Evolutionary conservation across 148 eudicot genomes (phyloP).

Genomic region (Selenicereus undatus): DNA sequence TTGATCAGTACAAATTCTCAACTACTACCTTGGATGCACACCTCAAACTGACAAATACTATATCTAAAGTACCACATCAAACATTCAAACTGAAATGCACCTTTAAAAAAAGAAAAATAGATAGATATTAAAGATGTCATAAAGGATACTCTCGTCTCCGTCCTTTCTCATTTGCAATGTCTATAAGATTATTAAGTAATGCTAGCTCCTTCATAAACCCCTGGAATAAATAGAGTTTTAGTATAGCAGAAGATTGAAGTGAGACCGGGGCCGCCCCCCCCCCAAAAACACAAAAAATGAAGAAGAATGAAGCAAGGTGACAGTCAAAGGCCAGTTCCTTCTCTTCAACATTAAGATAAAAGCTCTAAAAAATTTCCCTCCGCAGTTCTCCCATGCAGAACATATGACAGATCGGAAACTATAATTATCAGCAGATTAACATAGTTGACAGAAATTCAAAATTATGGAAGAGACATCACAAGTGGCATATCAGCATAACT

Average conservation of each 20-base stretch:
- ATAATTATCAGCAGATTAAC: too few species aligned
- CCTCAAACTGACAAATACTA: not conserved
- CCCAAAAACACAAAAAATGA: not conserved
- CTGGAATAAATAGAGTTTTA: slow-evolving; percentile 13
- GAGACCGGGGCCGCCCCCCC: too few species aligned
- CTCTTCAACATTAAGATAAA: too few species aligned
- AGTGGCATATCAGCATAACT: too few species aligned
- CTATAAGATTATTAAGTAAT: slow-evolving; percentile 30
- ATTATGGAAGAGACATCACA: too few species aligned
- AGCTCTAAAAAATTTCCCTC: too few species aligned
- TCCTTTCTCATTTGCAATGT: slow-evolving; percentile 36
- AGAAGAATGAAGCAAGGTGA: not conserved
- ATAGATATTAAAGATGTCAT: slow-evolving; percentile 6
- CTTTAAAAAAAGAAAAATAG: not conserved
- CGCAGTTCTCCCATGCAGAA: too few species aligned
- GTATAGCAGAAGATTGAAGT: not conserved
- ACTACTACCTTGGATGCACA: not conserved
- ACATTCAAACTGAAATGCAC: not conserved
- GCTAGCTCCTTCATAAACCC: slow-evolving; percentile 30
- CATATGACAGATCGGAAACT: too few species aligned
- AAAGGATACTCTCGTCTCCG: slow-evolving; percentile 37
- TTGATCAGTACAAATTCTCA: not conserved
- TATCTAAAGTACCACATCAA: not conserved
- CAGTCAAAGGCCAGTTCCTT: not conserved
- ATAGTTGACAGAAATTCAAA: too few species aligned